These are phyloP conservation scores for Comarum palustre DNA, from an alignment of 306 rosid genomes.

Conservation along the genomic window DNA sequence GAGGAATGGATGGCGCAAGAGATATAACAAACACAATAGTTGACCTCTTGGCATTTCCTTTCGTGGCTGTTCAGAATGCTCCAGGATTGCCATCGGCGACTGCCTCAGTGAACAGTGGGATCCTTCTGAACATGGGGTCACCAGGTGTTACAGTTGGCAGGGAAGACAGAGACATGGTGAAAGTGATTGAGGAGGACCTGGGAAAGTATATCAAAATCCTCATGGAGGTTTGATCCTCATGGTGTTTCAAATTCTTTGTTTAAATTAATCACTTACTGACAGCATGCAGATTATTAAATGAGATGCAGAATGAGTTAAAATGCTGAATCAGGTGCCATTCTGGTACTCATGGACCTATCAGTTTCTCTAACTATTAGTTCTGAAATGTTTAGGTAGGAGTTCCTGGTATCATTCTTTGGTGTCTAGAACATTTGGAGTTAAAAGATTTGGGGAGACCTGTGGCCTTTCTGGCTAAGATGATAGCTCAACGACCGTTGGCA, in stretches of 20 bases:
- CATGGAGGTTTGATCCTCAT: conserved; percentile 58
- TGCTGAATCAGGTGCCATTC: conserved; percentile 5
- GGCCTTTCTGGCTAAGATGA: conserved; percentile 94
- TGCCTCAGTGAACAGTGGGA: conserved; percentile 84
- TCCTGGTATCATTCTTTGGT: conserved; percentile 60
- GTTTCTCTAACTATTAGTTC: conserved; percentile 33
- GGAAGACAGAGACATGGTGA: conserved; percentile 75
- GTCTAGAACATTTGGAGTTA: conserved; percentile 67
- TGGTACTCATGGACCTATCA: neutral
- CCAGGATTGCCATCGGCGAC: conserved; percentile 76
- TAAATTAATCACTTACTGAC: neutral
- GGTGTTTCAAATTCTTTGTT: neutral
- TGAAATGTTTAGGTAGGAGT: conserved; percentile 72
- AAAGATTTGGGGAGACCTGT: conserved; percentile 75
- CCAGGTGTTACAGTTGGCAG: conserved; percentile 71
- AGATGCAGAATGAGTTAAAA: neutral
- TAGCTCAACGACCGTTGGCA: conserved; percentile 70
- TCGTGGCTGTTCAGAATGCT: conserved; percentile 84
- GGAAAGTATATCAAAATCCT: conserved; percentile 73
- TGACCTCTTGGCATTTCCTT: conserved; percentile 88
- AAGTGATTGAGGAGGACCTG: conserved; percentile 84
- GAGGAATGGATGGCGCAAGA: conserved; percentile 72
- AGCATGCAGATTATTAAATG: neutral
- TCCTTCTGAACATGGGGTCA: conserved; percentile 79
- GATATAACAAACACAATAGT: conserved; percentile 60